Percentiles rank a stretch among this genome's conserved stretches.
phyloP scores from a whole-genome alignment of 768 basidiomycete genomes.

The Austroboletus festivus region DNA sequence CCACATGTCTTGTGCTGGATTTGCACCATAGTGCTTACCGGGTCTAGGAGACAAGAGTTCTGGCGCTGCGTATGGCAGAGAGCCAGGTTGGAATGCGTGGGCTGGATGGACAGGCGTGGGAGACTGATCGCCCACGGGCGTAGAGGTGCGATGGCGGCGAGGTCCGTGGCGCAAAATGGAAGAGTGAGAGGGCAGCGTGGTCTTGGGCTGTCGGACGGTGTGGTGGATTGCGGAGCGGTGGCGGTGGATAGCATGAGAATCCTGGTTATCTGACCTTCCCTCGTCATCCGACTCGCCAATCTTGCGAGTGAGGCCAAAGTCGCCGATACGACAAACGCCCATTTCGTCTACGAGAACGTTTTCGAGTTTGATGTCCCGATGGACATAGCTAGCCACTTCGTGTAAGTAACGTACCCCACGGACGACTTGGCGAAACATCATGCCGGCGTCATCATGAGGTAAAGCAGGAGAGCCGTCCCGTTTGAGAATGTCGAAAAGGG shows the following conservation, averaged over 20 bases:
- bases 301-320: conserved; percentile 78
- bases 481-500: conserved; percentile 79
- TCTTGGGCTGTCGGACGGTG: conserved; percentile 25
- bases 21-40: conserved; percentile 30
- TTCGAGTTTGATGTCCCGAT: conserved; percentile 95
- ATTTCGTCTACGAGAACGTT: conserved; percentile 91
- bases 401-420: conserved; percentile 82
- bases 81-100: conserved; percentile 67
- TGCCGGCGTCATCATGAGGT: conserved; percentile 74
- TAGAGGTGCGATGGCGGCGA: conserved; percentile 50
- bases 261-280: conserved; percentile 16
- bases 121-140: conserved; percentile 36
- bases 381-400: conserved; percentile 70
- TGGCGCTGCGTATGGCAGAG: conserved; percentile 87
- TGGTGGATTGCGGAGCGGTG: conserved; percentile 29
- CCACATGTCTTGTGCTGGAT: conserved; percentile 93
- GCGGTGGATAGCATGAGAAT: conserved; percentile 13
- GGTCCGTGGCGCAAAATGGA: conserved; percentile 31
- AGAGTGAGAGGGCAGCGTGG: conserved; percentile 13
- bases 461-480: conserved; percentile 65
- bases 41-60: conserved; percentile 71
- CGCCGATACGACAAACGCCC: conserved; percentile 80
- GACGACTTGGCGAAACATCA: conserved; percentile 85
- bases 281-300: conserved; percentile 52
- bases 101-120: conserved; percentile 31